phyloP scores from a whole-genome alignment of 208 protist genomes.

The Leishmania lainsoni region DNA sequence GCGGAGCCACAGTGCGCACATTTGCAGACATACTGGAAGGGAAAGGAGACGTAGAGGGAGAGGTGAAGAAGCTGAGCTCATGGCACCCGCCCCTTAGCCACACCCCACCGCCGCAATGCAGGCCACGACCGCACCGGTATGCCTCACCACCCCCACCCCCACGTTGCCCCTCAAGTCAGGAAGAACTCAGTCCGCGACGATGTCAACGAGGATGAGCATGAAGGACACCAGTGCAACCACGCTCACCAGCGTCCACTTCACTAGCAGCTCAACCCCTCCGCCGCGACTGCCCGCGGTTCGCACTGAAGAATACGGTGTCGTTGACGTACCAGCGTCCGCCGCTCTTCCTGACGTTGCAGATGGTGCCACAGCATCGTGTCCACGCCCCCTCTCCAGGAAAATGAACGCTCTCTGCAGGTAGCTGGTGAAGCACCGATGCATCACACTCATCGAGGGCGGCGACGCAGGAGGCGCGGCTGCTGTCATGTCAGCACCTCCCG shows the following conservation, averaged over 20 bases:
- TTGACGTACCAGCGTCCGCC: neutral
- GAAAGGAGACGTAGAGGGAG: neutral
- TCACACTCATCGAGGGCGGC: neutral
- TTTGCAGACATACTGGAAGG: neutral
- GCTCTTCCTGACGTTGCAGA: neutral
- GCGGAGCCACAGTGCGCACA: neutral
- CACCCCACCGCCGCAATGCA: neutral
- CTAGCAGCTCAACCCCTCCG: slow-evolving; percentile 5
- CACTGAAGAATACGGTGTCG: neutral
- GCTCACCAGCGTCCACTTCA: slow-evolving; percentile 29
- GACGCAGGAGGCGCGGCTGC: neutral
- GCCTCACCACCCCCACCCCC: neutral
- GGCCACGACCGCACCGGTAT: neutral
- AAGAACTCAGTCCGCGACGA: slow-evolving; percentile 9
- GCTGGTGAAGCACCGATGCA: neutral
- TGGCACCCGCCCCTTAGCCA: neutral
- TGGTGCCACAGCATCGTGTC: neutral
- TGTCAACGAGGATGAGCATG: slow-evolving; percentile 8
- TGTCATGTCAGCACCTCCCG: neutral
- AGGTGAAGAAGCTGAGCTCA: neutral
- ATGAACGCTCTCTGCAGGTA: neutral
- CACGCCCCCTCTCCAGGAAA: slow-evolving; percentile 4
- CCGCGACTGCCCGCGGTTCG: too few relatives aligned
- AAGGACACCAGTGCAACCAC: slow-evolving; percentile 14
- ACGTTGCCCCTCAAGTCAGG: neutral